These are phyloP conservation scores for Dovyalis caffra DNA, from an alignment of 345 rosid genomes.

Conservation along the genomic window DNA sequence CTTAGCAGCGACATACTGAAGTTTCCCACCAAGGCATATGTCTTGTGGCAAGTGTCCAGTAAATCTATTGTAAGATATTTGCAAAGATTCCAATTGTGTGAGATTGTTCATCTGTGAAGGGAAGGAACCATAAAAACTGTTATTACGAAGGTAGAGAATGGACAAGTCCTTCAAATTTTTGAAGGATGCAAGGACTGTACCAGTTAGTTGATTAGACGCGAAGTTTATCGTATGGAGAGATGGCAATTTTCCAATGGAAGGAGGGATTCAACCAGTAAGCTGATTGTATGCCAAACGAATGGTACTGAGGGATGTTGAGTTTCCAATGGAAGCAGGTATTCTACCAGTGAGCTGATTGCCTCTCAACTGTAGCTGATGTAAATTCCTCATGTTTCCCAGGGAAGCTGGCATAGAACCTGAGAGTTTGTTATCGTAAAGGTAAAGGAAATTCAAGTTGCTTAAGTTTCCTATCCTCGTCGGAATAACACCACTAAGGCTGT, in stretches of 20 bases:
- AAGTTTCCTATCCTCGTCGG: no score
- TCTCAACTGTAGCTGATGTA: background rate
- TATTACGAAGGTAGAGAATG: fast-evolving
- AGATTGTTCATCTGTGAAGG: background rate
- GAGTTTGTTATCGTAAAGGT: background rate
- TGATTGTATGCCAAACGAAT: no score
- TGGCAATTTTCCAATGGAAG: no score
- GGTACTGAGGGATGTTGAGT: no score
- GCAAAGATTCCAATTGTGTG: background rate
- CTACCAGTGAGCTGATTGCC: background rate
- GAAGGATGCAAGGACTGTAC: background rate
- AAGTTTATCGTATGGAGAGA: background rate
- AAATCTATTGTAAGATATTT: background rate
- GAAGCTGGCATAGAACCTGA: background rate
- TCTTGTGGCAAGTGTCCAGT: background rate
- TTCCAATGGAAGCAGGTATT: slow-evolving; percentile 1
- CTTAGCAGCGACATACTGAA: fast-evolving
- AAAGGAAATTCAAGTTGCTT: background rate
- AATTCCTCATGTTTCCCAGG: background rate
- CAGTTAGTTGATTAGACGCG: background rate
- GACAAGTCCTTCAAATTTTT: background rate
- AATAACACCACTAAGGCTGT: no score
- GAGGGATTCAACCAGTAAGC: no score
- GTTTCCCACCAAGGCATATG: background rate
- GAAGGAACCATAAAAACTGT: background rate